Base-by-base conservation (phyloP, 345 rosid genomes). In the Lepidium aucheri region DNA sequence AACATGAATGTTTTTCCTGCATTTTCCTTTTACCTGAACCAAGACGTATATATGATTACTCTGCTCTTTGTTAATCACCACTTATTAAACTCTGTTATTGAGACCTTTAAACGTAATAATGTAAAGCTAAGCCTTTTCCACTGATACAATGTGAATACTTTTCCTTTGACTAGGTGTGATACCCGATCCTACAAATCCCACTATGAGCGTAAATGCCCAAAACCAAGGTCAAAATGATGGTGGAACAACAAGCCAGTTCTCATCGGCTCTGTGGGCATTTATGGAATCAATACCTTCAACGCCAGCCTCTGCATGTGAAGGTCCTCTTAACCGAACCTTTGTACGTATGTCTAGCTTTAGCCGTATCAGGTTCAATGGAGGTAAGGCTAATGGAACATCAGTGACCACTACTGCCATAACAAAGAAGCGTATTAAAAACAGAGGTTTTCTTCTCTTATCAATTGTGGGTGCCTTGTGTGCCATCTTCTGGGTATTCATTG, bases 261-360 rank as follows among this genome's bases (percentile, higher is more conserved):
- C 97, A 41, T 88, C 90, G 3, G 75, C 87, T 30, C 9, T 94
- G 65, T 94, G 97, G 97, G 39, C 79, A 20, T 84, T 94, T 60
- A 83, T 94, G 68, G 99, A 90, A 41, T 86, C 99, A 2, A 88
- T 94, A 73, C 99, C 97, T 9, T 77, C 96, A 12, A 75, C 84
- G 28, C 97, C 99, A 1, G 99, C 99, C 9, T 85, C 89, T 28
- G 99, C 99, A 8, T 58, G 95, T 0, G 99, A 94, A 79, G 82
- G 9, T 47, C 88, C 92, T 13, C 71, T 90, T 58, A 88, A 83
- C 63, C 88, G 82, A 15, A 90, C 97, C 42, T 74, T 88, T 7
- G 90, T 79, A 77, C 84, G 96, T 39, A 84, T 93, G 90, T 88
- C 97, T 51, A 93, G 98, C 83, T 86, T 93, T 62, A 82, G 96